phyloP scores from a whole-genome alignment of 1,284 basidiomycete genomes.

The Microbotryomycetes sp. region DNA sequence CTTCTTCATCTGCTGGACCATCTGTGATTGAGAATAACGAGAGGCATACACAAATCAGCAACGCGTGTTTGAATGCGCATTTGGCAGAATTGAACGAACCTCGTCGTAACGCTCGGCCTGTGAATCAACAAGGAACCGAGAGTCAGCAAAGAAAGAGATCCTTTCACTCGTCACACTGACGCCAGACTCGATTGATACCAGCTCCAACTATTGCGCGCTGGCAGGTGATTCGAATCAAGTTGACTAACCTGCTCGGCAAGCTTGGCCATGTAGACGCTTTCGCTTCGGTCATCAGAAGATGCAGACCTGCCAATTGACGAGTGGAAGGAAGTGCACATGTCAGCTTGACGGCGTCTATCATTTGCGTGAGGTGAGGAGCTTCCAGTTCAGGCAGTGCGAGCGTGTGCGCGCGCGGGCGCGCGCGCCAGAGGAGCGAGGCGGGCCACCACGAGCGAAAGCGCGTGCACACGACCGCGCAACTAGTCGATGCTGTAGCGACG shows the following conservation, averaged over 20 bases:
- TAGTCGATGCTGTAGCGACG: not conserved
- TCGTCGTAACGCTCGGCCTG: slow-evolving; percentile 85
- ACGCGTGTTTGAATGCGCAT: not conserved
- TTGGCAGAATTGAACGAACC: slow-evolving; percentile 52
- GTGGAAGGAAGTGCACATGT: not conserved
- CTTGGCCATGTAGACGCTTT: slow-evolving; percentile 98
- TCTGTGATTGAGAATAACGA: slow-evolving; percentile 55
- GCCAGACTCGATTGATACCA: too few relatives aligned
- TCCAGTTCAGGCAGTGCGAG: not conserved
- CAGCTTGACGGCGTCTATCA: not conserved
- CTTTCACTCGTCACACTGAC: too few relatives aligned
- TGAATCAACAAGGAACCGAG: not conserved
- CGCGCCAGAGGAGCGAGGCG: too few relatives aligned
- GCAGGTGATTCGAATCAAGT: not conserved
- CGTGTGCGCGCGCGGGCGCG: too few relatives aligned
- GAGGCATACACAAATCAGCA: slow-evolving; percentile 5
- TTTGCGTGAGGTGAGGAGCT: not conserved
- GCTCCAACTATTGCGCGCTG: too few relatives aligned
- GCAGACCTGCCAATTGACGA: not conserved
- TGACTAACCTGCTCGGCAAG: slow-evolving; percentile 73
- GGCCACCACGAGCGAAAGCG: not conserved
- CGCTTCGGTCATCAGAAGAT: slow-evolving; percentile 41
- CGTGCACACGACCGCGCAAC: not conserved
- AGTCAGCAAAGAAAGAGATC: not conserved
- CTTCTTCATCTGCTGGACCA: slow-evolving; percentile 99